Evolutionary conservation across 208 protist species (phyloP), one percentile per base, ranked within the genome.

Genomic region (Vickermania ingenoplastis): DNA sequence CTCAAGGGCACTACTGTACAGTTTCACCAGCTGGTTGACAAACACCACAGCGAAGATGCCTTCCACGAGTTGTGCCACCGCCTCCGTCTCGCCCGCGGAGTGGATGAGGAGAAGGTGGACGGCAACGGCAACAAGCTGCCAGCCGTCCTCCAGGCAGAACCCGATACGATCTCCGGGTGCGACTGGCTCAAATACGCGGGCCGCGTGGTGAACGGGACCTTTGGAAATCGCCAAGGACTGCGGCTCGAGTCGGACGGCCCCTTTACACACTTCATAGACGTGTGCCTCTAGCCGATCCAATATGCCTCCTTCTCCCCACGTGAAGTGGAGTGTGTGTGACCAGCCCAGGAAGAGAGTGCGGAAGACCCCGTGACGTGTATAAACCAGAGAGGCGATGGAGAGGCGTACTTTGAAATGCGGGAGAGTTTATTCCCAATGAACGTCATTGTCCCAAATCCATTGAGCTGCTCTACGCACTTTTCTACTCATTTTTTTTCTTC

Each of bases 181-280:
- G 31, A 69, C 36, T 85, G 74, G 71, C 53, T 81, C 22, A 60
- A 72, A 53, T 69, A 78, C 66, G 59, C 65, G 27, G 64, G 70
- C 53, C 81, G 74, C 25, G 79, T 92, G 21, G 59, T 92, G 50
- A 77, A 54, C 55, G 84, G 89, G 17, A 93, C 84, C 2, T 96
- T 89, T 54, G 83, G 89, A 28, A 91, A 91, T 66, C 77, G 84
- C 21, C 86, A 92, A 57, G 86, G 77, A 0, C 69, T 93, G 1
- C 36, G 55, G 36, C 62, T 96, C 11, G 81, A 87, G 59, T 90
- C 86, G 2, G 75, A 86, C 28, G 85, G 89, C 0, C 86, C 89
- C 2, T 86, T 94, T 31, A 85, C 81, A 1, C 89, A 96, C 71
- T 66, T 68, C 2, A 79, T 96, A 21, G 89, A 96, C 41, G 53